Base-by-base conservation (phyloP, 768 basidiomycete species). In the Hericium alpestre region DNA sequence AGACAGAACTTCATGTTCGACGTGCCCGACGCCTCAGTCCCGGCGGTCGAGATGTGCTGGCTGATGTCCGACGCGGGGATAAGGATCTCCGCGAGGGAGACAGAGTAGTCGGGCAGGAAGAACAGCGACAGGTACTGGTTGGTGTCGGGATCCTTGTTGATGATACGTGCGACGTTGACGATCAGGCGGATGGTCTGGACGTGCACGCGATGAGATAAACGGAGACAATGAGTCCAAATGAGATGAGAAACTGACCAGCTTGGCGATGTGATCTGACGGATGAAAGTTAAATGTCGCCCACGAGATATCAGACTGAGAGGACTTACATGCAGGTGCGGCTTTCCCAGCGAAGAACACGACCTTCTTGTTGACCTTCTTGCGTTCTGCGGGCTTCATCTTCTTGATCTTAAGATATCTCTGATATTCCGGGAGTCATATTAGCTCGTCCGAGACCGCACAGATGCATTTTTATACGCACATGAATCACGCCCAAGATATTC, bases 291-390 rank as follows among this genome's bases (percentile, higher is more conserved):
- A 58, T 59, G 57, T 38, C 10, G 60, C 22, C 20, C 38, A 9
- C 23, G 52, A 18, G 11, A 53, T 27, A 16, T 18, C 41, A 20
- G 48, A 11, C 4, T 18, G 47, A 13, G 25, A 25, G 18, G 7
- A 73, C 84, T 66, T 67, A 87, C 86, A 92, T 57, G 84, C 94
- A 40, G 95, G 95, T 0, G 95, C 95, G 54, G 95, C 93, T 70
- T 97, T 97, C 61, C 96, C 95, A 37, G 92, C 95, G 61, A 99
- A 98, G 77, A 99, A 89, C n/a, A 92, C 87, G 18, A 92, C 93
- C 54, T 84, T 81, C n/a, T 83, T 87, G 63, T 80, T 83, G 61
- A 87, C 80, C 68, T 88, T 89, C 75, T 87, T 87, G 65, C 88
- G 81, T 68, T 96, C 84, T 27, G 71, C 84, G 0, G 88, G 79